Conservation (phyloP, 257 asterid species). For the Lycium ferocissimum region DNA sequence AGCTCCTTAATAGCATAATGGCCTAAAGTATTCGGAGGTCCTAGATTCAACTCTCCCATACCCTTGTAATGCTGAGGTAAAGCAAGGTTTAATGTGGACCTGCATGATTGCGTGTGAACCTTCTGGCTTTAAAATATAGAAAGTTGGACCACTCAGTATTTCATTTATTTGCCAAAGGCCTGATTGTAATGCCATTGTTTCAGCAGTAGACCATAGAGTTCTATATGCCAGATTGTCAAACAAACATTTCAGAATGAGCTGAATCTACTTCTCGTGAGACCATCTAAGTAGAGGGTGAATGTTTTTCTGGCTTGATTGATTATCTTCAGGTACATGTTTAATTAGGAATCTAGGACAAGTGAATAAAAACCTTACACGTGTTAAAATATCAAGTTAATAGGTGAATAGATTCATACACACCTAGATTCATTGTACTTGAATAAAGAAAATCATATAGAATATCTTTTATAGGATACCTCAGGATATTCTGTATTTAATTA, state of each 20-base stretch:
- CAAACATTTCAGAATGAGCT: background rate
- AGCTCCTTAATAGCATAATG: constrained; percentile 8
- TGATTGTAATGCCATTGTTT: background rate
- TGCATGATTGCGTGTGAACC: background rate
- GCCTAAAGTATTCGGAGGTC: constrained; percentile 16
- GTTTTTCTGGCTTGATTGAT: background rate
- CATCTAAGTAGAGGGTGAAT: background rate
- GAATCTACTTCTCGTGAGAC: background rate
- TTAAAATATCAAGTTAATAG: background rate
- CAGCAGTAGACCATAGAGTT: constrained; percentile 7
- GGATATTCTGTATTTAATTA: background rate
- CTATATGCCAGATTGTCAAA: background rate
- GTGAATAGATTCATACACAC: background rate
- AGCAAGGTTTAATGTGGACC: background rate
- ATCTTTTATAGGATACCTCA: background rate
- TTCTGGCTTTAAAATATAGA: background rate
- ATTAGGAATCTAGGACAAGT: background rate
- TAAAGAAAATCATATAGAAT: constrained; percentile 18
- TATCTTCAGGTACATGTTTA: background rate
- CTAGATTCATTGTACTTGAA: constrained; percentile 5
- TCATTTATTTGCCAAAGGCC: background rate
- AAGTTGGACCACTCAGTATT: background rate
- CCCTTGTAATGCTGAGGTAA: background rate
- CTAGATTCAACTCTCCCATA: background rate
- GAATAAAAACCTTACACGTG: background rate